These are phyloP conservation scores for Mrakia blollopis DNA, from an alignment of 768 basidiomycete species.

Conservation along the genomic window DNA sequence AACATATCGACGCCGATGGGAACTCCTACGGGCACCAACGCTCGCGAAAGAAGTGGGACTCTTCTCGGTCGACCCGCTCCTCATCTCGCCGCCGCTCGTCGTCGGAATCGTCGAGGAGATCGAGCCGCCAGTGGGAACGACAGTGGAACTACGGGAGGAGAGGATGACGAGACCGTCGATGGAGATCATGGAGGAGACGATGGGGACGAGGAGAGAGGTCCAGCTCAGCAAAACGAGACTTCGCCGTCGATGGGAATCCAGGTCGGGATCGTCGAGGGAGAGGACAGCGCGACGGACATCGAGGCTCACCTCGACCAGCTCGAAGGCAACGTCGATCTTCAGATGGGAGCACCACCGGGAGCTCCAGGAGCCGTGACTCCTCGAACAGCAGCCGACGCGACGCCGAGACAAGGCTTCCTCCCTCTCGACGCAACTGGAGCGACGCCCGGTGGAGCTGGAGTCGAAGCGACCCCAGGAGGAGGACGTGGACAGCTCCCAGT, in stretches of 20 bases:
- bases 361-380: conserved; percentile 32
- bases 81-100: conserved; percentile 29
- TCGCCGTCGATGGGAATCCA: conserved; percentile 19
- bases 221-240: neutral
- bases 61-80: conserved; percentile 40
- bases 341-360: conserved; percentile 33
- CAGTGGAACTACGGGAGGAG: conserved; percentile 36
- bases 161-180: conserved; percentile 41
- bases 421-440: conserved; percentile 11
- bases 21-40: conserved; percentile 37
- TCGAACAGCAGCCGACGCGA: conserved; percentile 25
- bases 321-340: conserved; percentile 31
- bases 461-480: conserved; percentile 31
- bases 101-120: conserved; percentile 30
- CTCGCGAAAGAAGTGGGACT: conserved; percentile 38
- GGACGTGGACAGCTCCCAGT: conserved; percentile 32
- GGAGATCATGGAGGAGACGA: conserved; percentile 38
- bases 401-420: conserved; percentile 29
- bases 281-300: conserved; percentile 26
- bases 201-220: neutral
- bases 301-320: conserved; percentile 19
- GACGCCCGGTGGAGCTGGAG: neutral
- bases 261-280: conserved; percentile 28
- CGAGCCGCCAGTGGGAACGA: conserved; percentile 29
- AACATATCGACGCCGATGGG: conserved; percentile 43